Evolutionary conservation across 306 rosid species (phyloP).

Genomic region (Ochetophila trinervis): DNA sequence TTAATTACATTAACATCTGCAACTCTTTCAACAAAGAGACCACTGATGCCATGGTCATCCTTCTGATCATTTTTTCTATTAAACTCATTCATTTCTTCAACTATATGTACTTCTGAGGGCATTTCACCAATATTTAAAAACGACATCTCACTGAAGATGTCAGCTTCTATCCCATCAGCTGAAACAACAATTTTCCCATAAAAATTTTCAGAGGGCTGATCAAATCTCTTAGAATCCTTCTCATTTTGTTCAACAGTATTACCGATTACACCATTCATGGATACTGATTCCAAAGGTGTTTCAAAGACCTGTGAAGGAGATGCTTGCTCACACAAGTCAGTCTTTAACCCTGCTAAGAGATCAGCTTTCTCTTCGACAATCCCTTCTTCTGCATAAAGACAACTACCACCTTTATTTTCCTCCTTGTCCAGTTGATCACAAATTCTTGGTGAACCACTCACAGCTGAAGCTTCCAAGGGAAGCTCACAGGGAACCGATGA

Average conservation of each 20-base stretch:
- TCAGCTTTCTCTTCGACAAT: constrained; percentile 24
- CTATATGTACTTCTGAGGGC: constrained; percentile 27
- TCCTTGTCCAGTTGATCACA: constrained; percentile 38
- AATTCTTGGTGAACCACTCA: constrained; percentile 22
- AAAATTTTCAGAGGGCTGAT: constrained; percentile 28
- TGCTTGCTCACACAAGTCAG: constrained; percentile 28
- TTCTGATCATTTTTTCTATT: constrained; percentile 32
- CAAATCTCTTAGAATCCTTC: constrained; percentile 32
- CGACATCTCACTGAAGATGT: constrained; percentile 29
- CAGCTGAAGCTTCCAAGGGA: constrained; percentile 22
- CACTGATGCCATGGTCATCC: constrained; percentile 30
- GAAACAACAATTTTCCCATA: constrained; percentile 34
- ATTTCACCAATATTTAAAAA: constrained; percentile 36
- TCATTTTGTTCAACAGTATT: constrained; percentile 36
- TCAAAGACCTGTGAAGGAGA: constrained; percentile 33
- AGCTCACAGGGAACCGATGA: constrained; percentile 15
- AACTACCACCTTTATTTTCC: constrained; percentile 23
- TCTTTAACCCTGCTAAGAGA: constrained; percentile 17
- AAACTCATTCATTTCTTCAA: constrained; percentile 26
- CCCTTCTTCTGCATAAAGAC: constrained; percentile 25
- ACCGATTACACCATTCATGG: constrained; percentile 24
- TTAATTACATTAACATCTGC: constrained; percentile 38
- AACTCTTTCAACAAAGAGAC: constrained; percentile 38
- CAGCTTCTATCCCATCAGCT: constrained; percentile 33
- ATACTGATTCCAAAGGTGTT: constrained; percentile 31